Evolutionary conservation across 2,329 filamentous ascomycete species (phyloP).

Genomic region (Epichloe hybrida): DNA sequence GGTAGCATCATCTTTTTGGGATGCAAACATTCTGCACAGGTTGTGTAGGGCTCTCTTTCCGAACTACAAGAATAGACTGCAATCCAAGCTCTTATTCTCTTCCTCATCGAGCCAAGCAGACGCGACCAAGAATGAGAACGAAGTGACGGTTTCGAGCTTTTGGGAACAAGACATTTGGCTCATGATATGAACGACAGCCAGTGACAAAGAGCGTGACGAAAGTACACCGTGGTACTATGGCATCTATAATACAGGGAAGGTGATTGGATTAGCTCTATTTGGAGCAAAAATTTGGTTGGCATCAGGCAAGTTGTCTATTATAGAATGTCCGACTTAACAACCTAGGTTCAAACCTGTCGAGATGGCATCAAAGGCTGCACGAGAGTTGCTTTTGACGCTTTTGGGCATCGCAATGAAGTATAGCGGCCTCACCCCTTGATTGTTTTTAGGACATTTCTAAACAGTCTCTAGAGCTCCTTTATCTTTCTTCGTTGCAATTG

Average conservation of each 20-base stretch:
- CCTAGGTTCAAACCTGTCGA: slow-evolving; percentile 1
- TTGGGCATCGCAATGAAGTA: not conserved
- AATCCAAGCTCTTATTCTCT: too few species aligned
- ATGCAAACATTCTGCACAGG: too few species aligned
- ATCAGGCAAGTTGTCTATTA: not conserved
- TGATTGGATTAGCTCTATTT: not conserved
- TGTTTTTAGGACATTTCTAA: not conserved
- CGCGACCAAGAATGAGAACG: too few species aligned
- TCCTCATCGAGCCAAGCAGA: too few species aligned
- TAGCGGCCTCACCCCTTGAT: not conserved
- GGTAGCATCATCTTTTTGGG: too few species aligned
- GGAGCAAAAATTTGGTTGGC: not conserved
- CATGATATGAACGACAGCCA: not conserved
- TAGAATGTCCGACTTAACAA: not conserved
- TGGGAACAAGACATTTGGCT: not conserved
- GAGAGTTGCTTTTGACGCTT: not conserved
- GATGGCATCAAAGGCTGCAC: not conserved
- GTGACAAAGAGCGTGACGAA: not conserved
- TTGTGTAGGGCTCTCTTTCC: too few species aligned
- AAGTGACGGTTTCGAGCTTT: too few species aligned
- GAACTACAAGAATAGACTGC: too few species aligned
- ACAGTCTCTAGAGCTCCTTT: not conserved
- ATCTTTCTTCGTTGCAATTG: slow-evolving; percentile 1
- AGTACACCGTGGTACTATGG: not conserved
- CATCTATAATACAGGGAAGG: not conserved